These are phyloP conservation scores for Inga laurina DNA, from an alignment of 306 rosid genomes.

Conservation along the genomic window DNA sequence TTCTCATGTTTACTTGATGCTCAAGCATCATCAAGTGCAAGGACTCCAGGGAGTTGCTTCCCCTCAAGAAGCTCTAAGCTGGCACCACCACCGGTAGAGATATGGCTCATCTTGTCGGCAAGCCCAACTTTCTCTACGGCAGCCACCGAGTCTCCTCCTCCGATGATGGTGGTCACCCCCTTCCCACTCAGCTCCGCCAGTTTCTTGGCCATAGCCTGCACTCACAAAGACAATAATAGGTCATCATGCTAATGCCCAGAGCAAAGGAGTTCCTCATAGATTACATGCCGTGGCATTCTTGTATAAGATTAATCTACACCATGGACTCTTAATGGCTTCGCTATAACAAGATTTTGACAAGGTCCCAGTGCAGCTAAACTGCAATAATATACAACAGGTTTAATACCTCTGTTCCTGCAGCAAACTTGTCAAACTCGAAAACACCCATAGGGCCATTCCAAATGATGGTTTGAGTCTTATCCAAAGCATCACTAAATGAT, in stretches of 20 bases:
- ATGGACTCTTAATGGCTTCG: not conserved
- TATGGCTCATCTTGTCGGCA: constrained; percentile 77
- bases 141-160: constrained; percentile 82
- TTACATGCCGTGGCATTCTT: no score
- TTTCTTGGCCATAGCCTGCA: constrained; percentile 63
- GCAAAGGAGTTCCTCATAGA: no score
- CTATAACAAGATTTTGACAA: no score
- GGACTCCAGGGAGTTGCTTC: constrained; percentile 91
- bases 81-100: constrained; percentile 79
- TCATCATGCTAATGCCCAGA: no score
- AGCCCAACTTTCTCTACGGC: constrained; percentile 75
- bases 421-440: constrained; percentile 72
- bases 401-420: constrained; percentile 64
- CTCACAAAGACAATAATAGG: not conserved
- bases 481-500: constrained; percentile 55
- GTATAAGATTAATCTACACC: not conserved
- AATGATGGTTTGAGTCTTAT: constrained; percentile 56
- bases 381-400: not conserved
- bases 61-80: constrained; percentile 94
- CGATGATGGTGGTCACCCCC: constrained; percentile 71
- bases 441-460: constrained; percentile 90
- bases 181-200: constrained; percentile 66
- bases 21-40: constrained; percentile 85
- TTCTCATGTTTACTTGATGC: not conserved
- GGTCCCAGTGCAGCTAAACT: not conserved